Base-by-base conservation (phyloP, 225 moss, liverwort and hornwort species). In the Pseudisothecium myosuroides region DNA sequence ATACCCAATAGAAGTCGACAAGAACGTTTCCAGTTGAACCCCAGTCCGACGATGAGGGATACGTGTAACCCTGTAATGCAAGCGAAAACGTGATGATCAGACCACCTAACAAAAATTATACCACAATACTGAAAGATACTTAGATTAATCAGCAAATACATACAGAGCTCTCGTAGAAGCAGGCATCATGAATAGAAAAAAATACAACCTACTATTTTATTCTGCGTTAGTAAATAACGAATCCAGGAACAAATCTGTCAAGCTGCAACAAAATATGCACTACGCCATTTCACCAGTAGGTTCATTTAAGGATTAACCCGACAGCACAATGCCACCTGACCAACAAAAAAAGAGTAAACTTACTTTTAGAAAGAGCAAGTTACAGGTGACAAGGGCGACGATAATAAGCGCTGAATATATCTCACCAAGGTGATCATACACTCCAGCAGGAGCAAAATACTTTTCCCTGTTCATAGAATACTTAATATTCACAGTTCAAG, bases 1-100 rank as follows among this genome's bases (percentile, higher is more conserved):
- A 76, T 95, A 98, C 97, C 97, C 97, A 97, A 78, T 96, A 98
- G 83, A 98, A 96, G 90, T 97, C 98, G 11, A 97, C 92, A 58
- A 98, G 90, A 86, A 89, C 78, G 81, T 96, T 98, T 72, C 96
- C 98, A 32, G 95, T 96, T 81, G 97, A 96, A 79, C 97, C 97
- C 93, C 96, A 94, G 83, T 98, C 98, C 45, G 96, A 92, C 56
- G 94, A 96, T 59, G 97, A 96, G 74, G 97, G 97, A 45, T 91
- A 91, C 31, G 96, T 92, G 85, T 96, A 96, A 83, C 97, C 97
- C 98, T 98, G 89, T 39, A 77, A 88, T 58, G 80, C 54, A 80
- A 86, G 88, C 62, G 79, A 65, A 79, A 80, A 84, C 82, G 62
- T 79, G 84, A 81, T 85, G 59, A 77, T 87, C 81, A 79, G 67